Evolutionary conservation across 2,329 filamentous ascomycete species (phyloP).

Genomic region (Pseudovirgaria hyperparasitica): DNA sequence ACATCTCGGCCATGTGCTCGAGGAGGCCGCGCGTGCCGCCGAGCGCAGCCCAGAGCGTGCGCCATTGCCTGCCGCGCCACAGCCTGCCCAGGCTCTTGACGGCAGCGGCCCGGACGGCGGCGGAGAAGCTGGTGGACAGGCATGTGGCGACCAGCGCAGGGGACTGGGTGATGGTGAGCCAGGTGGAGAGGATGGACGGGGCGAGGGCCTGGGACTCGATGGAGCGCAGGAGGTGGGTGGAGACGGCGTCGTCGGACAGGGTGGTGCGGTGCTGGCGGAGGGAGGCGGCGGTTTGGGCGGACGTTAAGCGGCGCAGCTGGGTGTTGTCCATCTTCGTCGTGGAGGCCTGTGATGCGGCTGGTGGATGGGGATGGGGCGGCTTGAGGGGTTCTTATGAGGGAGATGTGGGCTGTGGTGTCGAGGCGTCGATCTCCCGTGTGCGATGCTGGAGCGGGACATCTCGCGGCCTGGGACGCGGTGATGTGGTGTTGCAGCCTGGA

Average conservation of each 20-base stretch:
- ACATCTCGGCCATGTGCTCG: conserved; percentile 12
- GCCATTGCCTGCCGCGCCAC: conserved; percentile 10
- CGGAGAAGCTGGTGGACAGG: conserved; percentile 13
- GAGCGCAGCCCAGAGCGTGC: conserved; percentile 14
- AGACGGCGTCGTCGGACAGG: neutral
- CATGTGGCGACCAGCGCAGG: conserved; percentile 8
- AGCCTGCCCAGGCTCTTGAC: conserved; percentile 11
- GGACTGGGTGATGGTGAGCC: conserved; percentile 14
- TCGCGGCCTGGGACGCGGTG: too few species aligned
- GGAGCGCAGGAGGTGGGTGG: conserved; percentile 2
- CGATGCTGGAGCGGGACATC: too few species aligned
- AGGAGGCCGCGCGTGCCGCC: conserved; percentile 15
- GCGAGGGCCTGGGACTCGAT: conserved; percentile 10
- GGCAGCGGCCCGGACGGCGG: conserved; percentile 10
- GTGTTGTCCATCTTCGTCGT: too few species aligned
- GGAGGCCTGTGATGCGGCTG: too few species aligned
- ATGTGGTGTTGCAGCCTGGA: too few species aligned
- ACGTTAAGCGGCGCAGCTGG: too few species aligned
- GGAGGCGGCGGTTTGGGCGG: too few species aligned
- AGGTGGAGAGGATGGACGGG: conserved; percentile 11
- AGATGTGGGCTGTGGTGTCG: too few species aligned
- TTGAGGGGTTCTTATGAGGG: too few species aligned
- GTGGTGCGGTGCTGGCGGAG: too few species aligned
- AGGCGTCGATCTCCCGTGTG: too few species aligned
- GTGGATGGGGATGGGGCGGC: too few species aligned